A percentile compares a stretch with the other conserved stretches of the same genome.
These are phyloP conservation scores for Fusarium torreyae DNA, from an alignment of 2,329 filamentous ascomycete genomes.

Conservation along the genomic window DNA sequence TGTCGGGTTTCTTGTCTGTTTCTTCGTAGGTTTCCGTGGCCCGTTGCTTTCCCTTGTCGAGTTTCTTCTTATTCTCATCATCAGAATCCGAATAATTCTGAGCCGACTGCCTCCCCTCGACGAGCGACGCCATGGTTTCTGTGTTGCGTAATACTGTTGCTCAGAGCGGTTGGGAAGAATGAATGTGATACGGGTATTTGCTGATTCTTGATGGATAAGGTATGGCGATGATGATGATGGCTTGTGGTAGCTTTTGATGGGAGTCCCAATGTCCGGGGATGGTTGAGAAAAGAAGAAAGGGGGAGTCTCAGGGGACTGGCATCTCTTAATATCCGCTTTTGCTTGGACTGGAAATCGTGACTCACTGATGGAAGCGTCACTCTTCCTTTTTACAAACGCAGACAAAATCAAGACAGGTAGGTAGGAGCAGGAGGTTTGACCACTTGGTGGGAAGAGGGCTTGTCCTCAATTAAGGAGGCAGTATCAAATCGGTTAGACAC, in stretches of 20 bases:
- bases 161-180: slow-evolving; percentile 1
- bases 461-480: too few species aligned
- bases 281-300: not conserved
- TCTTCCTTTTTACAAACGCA: not conserved
- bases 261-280: not conserved
- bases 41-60: too few species aligned
- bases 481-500: too few species aligned
- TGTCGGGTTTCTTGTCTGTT: too few species aligned
- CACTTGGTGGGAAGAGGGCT: too few species aligned
- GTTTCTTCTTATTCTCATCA: too few species aligned
- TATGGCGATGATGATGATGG: not conserved
- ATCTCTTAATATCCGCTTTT: not conserved
- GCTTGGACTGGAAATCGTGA: not conserved
- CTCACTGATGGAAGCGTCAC: not conserved
- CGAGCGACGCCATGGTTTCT: not conserved
- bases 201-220: not conserved
- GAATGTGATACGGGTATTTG: not conserved
- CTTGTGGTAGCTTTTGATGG: not conserved
- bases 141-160: slow-evolving; percentile 4
- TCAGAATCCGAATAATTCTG: too few species aligned
- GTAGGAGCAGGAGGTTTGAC: not conserved
- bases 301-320: not conserved
- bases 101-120: too few species aligned
- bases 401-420: not conserved
- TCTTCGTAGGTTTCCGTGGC: too few species aligned